Conservation (phyloP, 2,329 filamentous ascomycete genomes). For the Hypoxylon sp. region DNA sequence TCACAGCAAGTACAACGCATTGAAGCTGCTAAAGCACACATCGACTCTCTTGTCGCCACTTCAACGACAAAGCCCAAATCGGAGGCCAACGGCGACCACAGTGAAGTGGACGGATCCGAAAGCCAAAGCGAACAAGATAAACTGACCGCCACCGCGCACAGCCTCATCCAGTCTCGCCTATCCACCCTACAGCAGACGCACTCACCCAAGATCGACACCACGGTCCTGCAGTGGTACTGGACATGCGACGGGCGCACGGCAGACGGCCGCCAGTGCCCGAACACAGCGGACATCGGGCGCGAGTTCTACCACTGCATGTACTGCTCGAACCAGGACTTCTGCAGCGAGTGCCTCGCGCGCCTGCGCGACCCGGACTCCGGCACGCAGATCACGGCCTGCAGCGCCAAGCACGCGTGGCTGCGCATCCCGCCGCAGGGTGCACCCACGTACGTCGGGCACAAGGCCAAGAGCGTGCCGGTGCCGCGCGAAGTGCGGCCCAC, state of each 20-base stretch:
- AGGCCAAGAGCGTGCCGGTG: constrained; percentile 26
- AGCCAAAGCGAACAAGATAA: neutral
- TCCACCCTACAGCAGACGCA: neutral
- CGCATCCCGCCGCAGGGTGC: constrained; percentile 27
- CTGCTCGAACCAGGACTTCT: constrained; percentile 43
- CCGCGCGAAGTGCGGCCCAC: constrained; percentile 26
- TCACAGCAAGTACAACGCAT: constrained; percentile 40
- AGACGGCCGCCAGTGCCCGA: constrained; percentile 27
- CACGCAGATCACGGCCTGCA: constrained; percentile 33
- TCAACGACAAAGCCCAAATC: neutral
- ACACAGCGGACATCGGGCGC: neutral
- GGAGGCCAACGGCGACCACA: neutral
- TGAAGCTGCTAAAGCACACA: constrained; percentile 33
- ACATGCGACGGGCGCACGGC: constrained; percentile 6
- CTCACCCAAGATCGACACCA: neutral
- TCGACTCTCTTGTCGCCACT: constrained; percentile 33
- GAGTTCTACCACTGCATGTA: constrained; percentile 44
- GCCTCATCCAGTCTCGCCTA: neutral
- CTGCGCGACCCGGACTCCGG: constrained; percentile 27
- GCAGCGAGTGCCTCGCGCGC: constrained; percentile 37
- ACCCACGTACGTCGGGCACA: constrained; percentile 34
- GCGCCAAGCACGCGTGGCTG: constrained; percentile 42
- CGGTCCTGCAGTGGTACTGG: neutral
- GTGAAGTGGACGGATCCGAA: neutral
- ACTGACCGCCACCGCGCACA: neutral